Conservation (phyloP, 495 filamentous ascomycete genomes). For the Tetracladium setigerum region DNA sequence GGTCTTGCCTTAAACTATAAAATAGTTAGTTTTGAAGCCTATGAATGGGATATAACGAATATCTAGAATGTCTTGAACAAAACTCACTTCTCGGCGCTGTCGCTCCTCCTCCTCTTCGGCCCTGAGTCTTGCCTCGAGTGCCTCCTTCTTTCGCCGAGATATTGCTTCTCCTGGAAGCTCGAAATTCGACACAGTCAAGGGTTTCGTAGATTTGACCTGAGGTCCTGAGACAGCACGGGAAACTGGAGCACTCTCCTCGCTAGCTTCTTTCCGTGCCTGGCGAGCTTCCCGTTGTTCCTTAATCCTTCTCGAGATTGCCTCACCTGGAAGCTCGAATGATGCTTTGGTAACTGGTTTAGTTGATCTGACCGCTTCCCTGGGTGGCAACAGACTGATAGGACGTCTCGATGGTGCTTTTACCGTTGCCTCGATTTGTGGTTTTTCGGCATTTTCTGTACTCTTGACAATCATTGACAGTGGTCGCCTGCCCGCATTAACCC, state of each 20-base stretch:
- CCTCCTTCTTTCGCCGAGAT: conserved; percentile 59
- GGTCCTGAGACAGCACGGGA: conserved; percentile 2
- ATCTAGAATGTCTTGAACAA: no score
- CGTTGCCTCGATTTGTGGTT: conserved; percentile 18
- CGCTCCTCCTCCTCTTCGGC: conserved; percentile 52
- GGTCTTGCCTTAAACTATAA: conserved; percentile 56
- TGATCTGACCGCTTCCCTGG: conserved; percentile 43
- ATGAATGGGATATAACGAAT: no score
- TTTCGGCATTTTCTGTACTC: conserved; percentile 1
- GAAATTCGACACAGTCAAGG: conserved; percentile 55
- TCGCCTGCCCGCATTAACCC: no score
- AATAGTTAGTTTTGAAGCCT: no score
- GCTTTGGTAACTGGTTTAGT: conserved; percentile 56
- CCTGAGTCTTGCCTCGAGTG: conserved; percentile 54
- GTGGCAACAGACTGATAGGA: conserved; percentile 35
- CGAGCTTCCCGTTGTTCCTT: conserved; percentile 45
- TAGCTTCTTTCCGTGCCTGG: conserved; percentile 24
- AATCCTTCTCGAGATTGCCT: conserved; percentile 57
- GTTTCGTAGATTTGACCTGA: conserved; percentile 47
- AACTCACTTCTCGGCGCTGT: conserved; percentile 30
- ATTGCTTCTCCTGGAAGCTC: conserved; percentile 68
- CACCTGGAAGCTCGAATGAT: conserved; percentile 63
- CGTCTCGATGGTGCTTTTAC: conserved; percentile 21
- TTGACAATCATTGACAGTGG: background rate
- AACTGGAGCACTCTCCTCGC: conserved; percentile 9